These are phyloP conservation scores for Eutypa lata DNA, from an alignment of 2,329 filamentous ascomycete species.

Conservation along the genomic window DNA sequence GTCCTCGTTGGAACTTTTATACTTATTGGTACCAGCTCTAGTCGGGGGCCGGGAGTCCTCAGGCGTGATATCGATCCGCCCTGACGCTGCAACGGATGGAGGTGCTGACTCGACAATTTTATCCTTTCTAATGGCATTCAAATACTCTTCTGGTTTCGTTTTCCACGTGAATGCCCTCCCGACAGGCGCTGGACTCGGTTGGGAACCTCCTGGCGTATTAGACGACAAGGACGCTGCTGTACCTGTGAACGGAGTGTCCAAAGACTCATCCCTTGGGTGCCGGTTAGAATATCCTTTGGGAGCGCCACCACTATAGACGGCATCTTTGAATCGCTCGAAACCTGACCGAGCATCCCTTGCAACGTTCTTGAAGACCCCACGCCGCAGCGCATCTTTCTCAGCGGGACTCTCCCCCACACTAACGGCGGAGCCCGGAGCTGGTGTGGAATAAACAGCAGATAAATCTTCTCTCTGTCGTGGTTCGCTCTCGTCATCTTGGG, in stretches of 20 bases:
- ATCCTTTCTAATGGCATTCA: conserved; percentile 37
- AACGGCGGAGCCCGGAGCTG: conserved; percentile 42
- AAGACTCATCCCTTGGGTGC: conserved; percentile 56
- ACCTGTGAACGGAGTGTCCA: conserved; percentile 33
- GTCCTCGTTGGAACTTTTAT: conserved; percentile 14
- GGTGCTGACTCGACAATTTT: conserved; percentile 22
- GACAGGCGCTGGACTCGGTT: conserved; percentile 37
- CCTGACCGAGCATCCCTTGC: conserved; percentile 79
- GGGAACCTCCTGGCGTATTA: conserved; percentile 31
- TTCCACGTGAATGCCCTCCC: conserved; percentile 61
- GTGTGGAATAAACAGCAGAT: conserved; percentile 39
- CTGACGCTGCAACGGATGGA: conserved; percentile 8
- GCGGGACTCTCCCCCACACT: conserved; percentile 45
- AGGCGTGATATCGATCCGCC: conserved; percentile 8
- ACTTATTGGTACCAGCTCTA: conserved; percentile 13
- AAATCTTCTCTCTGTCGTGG: conserved; percentile 44
- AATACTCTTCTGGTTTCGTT: conserved; percentile 60
- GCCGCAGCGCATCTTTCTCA: conserved; percentile 59
- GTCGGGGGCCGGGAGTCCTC: conserved; percentile 8
- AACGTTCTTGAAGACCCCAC: conserved; percentile 73
- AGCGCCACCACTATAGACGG: conserved; percentile 58
- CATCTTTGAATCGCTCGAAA: conserved; percentile 81
- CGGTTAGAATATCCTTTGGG: conserved; percentile 51
- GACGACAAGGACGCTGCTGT: conserved; percentile 34
- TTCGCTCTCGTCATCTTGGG: conserved; percentile 50